Conservation (phyloP, 2,329 filamentous ascomycete species). For the Diaporthe batatas region DNA sequence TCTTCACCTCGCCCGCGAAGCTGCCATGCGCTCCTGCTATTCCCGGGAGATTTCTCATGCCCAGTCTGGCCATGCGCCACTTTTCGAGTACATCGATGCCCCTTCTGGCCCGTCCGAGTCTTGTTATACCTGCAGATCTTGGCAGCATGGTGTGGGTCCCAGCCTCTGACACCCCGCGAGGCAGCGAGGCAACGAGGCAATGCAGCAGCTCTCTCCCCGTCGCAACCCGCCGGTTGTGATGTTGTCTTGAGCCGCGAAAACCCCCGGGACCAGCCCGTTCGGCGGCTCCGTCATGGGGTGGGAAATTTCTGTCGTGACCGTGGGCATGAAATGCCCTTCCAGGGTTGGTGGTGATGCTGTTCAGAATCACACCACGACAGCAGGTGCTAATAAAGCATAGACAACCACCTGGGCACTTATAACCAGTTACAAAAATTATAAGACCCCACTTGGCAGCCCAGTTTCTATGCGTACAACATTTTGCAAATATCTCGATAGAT, state of each 20-base stretch:
- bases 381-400: not conserved
- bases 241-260: constrained; percentile 18
- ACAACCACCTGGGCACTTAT: not conserved
- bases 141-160: constrained; percentile 10
- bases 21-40: constrained; percentile 16
- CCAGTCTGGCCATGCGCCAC: constrained; percentile 21
- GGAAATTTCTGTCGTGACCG: not conserved
- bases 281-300: not conserved
- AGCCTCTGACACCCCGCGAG: not conserved
- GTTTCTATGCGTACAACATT: constrained; percentile 40
- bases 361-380: constrained; percentile 24
- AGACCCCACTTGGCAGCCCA: constrained; percentile 25
- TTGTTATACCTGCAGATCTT: constrained; percentile 25
- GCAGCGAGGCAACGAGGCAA: not conserved
- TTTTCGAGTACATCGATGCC: constrained; percentile 23
- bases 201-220: not conserved
- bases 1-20: constrained; percentile 31
- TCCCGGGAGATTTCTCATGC: constrained; percentile 21
- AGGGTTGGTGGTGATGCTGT: constrained; percentile 1
- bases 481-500: constrained; percentile 40
- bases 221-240: constrained; percentile 7
- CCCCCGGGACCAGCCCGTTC: not conserved
- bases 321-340: no score
- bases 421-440: constrained; percentile 1
- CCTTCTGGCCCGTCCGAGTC: constrained; percentile 26